Conservation (phyloP, 2,329 filamentous ascomycete genomes). For the Sclerotinia borealis region DNA sequence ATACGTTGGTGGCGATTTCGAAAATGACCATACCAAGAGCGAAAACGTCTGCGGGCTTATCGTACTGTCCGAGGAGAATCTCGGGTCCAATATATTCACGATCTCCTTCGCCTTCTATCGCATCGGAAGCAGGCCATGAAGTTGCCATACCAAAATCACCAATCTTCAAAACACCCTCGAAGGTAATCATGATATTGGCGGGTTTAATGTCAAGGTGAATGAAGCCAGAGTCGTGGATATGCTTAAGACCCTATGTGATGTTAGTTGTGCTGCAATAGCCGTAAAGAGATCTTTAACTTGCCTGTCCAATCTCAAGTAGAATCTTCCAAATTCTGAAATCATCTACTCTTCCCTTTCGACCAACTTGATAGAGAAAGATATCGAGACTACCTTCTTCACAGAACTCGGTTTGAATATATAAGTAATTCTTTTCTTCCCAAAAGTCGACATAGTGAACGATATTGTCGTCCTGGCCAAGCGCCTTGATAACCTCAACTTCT, state of each 20-base stretch:
- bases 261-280: slow-evolving; percentile 17
- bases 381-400: slow-evolving; percentile 92
- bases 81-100: slow-evolving; percentile 95
- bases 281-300: slow-evolving; percentile 42
- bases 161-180: slow-evolving; percentile 77
- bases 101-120: slow-evolving; percentile 87
- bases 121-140: slow-evolving; percentile 65
- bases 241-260: slow-evolving; percentile 65
- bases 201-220: slow-evolving; percentile 83
- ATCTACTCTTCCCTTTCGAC: slow-evolving; percentile 79
- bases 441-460: slow-evolving; percentile 76
- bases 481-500: slow-evolving; percentile 73
- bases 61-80: slow-evolving; percentile 77
- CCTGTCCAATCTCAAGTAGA: slow-evolving; percentile 74
- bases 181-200: slow-evolving; percentile 76
- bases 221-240: slow-evolving; percentile 83
- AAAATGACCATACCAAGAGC: slow-evolving; percentile 90
- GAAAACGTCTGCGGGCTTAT: slow-evolving; percentile 90
- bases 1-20: slow-evolving; percentile 89
- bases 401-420: slow-evolving; percentile 97
- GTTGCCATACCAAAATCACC: slow-evolving; percentile 82
- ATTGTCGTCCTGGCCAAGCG: slow-evolving; percentile 76
- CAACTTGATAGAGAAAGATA: slow-evolving; percentile 75
- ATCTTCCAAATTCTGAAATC: slow-evolving; percentile 99
- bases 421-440: slow-evolving; percentile 79